Evolutionary conservation across 805 yeast species (phyloP).

Genomic region (Candida saitoana): DNA sequence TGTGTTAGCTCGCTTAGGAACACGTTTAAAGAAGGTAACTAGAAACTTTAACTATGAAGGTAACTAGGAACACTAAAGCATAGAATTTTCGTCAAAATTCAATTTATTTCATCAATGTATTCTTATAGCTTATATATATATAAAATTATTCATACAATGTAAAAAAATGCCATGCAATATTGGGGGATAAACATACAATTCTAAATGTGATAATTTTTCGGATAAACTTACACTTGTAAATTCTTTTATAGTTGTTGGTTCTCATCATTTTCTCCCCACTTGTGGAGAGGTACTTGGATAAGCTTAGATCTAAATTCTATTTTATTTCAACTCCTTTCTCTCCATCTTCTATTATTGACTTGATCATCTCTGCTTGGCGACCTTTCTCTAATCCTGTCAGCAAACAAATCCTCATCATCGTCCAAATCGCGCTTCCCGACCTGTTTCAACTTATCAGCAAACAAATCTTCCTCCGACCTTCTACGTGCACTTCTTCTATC

Average conservation of each 20-base stretch:
- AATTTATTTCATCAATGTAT: conserved; percentile 6
- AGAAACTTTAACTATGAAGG: too few relatives aligned
- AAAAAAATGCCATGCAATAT: background rate
- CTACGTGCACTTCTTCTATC: conserved; percentile 9
- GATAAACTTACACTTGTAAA: too few relatives aligned
- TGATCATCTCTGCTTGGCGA: conserved; percentile 9
- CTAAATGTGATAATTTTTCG: background rate
- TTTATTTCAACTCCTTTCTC: conserved; percentile 7
- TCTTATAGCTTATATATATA: background rate
- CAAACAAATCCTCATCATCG: conserved; percentile 17
- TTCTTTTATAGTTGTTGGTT: too few relatives aligned
- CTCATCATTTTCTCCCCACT: too few relatives aligned
- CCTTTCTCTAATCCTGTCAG: conserved; percentile 23
- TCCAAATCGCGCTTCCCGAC: conserved; percentile 1
- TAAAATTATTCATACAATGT: background rate
- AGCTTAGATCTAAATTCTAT: too few relatives aligned
- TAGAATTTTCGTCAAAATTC: conserved; percentile 2
- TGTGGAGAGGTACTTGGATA: too few relatives aligned
- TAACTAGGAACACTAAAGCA: conserved; percentile 38
- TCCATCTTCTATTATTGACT: conserved; percentile 8
- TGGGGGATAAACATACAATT: background rate
- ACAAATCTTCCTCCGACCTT: conserved; percentile 27
- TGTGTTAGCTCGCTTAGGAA: too few relatives aligned
- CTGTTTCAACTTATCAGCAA: conserved; percentile 24
- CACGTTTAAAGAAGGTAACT: too few relatives aligned